These are phyloP conservation scores for Saccharomycopsis malanga DNA, from an alignment of 805 yeast genomes.

Conservation along the genomic window DNA sequence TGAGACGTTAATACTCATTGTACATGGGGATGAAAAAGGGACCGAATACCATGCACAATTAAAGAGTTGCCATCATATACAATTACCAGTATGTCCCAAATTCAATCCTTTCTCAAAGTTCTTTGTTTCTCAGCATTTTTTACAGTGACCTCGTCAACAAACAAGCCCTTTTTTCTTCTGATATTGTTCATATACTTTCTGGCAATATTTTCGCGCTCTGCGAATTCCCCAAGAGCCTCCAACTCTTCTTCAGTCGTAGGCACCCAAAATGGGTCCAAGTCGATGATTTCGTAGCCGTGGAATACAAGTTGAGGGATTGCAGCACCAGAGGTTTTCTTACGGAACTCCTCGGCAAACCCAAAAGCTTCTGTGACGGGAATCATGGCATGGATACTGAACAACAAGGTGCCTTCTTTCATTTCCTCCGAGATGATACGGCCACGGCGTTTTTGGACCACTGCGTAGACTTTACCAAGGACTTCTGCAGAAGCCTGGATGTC, in stretches of 20 bases:
- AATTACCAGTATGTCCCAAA: too few relatives aligned
- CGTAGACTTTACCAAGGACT: conserved; percentile 90
- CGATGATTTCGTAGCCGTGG: conserved; percentile 78
- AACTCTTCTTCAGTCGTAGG: conserved; percentile 96
- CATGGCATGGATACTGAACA: conserved; percentile 76
- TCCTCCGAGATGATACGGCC: conserved; percentile 87
- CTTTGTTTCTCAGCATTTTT: conserved; percentile 92
- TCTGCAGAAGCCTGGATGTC: conserved; percentile 94
- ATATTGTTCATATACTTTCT: conserved; percentile 76
- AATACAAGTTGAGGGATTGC: conserved; percentile 94
- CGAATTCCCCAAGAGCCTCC: conserved; percentile 86
- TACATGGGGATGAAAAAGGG: too few relatives aligned
- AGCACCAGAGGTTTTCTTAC: conserved; percentile 92
- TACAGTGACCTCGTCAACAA: conserved; percentile 84
- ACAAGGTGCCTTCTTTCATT: conserved; percentile 97
- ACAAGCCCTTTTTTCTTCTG: conserved; percentile 81
- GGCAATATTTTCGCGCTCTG: conserved; percentile 89
- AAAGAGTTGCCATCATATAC: too few relatives aligned
- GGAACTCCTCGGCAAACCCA: conserved; percentile 91
- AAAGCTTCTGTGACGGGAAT: conserved; percentile 94
- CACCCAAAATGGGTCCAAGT: conserved; percentile 97
- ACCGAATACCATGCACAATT: too few relatives aligned
- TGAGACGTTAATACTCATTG: too few relatives aligned
- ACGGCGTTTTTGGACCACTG: conserved; percentile 81
- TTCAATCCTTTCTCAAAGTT: conserved; percentile 64